Evolutionary conservation across 2,329 filamentous ascomycete genomes (phyloP), one percentile per base, ranked within the genome.

Genomic region (Diaporthe batatas): DNA sequence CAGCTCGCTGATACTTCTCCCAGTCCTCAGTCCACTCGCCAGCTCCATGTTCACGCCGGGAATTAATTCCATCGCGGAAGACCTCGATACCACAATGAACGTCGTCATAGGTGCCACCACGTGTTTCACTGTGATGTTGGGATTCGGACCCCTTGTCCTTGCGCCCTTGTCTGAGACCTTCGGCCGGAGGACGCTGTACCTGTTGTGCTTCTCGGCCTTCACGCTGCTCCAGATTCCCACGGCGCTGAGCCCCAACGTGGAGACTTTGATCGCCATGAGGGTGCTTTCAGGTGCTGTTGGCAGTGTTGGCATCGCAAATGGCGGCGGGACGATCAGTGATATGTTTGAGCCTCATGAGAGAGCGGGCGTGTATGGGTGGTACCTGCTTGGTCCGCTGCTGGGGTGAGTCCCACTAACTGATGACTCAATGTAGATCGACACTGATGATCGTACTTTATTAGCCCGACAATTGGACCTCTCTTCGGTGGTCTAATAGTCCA

Each of bases 11-110:
- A 71, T 23, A 10, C 6, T n/a, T 7, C 36, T 11, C 12, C 18
- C 25, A 71, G 68, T 74, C 21, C 58, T 74, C 21, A 74, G 65
- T 25, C 73, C 73, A 10, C 70, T 74, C 11, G 73, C 73, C n/a
- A 74, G 73, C 65, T 74, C 73, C 44, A 74, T 74, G 71, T 74
- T 74, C 58, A 72, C 71, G 0, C 73, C 73, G 4, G 73, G 70
- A 0, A 72, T 74, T 21, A 53, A 58, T 32, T 59, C 68, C 3
- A 74, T 74, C 29, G 73, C 71, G 21, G 65, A 73, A 8, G 64
- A 53, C 18, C 71, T 72, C 3, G 23, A 32, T 4, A 73, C 64
- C 58, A 73, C 54, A 16, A 54, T 68, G 23, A 68, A 70, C 23
- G 68, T 44, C 47, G 73, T 72, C 53, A 65, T 72, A 2, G 70